Conservation (phyloP, 495 filamentous ascomycete genomes). For the Aspergillus wentii region DNA sequence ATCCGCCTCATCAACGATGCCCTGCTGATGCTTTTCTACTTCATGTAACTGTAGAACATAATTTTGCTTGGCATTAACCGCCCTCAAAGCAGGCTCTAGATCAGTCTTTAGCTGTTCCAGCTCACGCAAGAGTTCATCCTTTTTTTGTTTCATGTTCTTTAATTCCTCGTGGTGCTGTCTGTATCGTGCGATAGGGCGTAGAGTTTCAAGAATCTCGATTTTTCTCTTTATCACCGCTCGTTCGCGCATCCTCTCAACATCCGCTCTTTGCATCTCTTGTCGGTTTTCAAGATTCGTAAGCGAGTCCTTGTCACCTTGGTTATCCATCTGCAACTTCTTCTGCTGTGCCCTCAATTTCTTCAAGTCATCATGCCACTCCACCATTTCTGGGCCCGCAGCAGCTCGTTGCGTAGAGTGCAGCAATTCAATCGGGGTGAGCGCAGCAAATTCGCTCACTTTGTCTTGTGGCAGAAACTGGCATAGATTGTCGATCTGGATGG, state of each 20-base stretch:
- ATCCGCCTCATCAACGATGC: slow-evolving; percentile 47
- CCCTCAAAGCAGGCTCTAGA: slow-evolving; percentile 61
- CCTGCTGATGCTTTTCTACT: slow-evolving; percentile 49
- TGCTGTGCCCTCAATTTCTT: slow-evolving; percentile 66
- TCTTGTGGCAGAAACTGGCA: slow-evolving; percentile 98
- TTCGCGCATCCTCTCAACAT: slow-evolving; percentile 79
- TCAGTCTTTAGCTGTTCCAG: slow-evolving; percentile 54
- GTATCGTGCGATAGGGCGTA: slow-evolving; percentile 64
- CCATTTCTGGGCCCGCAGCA: slow-evolving; percentile 74
- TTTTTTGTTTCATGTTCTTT: slow-evolving; percentile 42
- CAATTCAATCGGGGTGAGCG: slow-evolving; percentile 77
- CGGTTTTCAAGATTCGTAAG: slow-evolving; percentile 63
- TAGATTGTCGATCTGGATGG: slow-evolving; percentile 94
- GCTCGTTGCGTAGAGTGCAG: slow-evolving; percentile 81
- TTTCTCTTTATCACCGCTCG: slow-evolving; percentile 60
- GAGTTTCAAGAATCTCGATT: slow-evolving; percentile 60
- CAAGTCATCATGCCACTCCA: slow-evolving; percentile 69
- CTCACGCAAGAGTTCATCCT: slow-evolving; percentile 41
- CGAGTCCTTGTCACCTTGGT: slow-evolving; percentile 53
- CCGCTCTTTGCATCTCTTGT: slow-evolving; percentile 72
- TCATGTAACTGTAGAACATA: slow-evolving; percentile 47
- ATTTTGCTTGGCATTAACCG: slow-evolving; percentile 58
- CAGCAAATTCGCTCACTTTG: slow-evolving; percentile 90
- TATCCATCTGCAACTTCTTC: slow-evolving; percentile 55
- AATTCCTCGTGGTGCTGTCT: slow-evolving; percentile 22